phyloP scores from a whole-genome alignment of 1,284 basidiomycete genomes.

The Malassezia dermatis region DNA sequence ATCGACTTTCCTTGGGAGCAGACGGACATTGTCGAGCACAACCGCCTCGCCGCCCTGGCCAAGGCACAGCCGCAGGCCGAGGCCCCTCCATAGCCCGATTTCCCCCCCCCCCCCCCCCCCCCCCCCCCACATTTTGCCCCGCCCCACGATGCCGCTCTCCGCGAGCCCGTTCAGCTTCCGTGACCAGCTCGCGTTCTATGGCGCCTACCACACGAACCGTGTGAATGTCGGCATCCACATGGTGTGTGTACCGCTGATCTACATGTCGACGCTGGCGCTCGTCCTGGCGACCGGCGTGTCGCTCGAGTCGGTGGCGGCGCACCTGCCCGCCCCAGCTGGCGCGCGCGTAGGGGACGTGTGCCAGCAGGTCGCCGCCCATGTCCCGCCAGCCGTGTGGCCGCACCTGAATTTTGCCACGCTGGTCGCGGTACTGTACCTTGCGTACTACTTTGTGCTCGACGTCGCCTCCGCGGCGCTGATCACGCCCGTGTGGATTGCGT shows the following conservation, averaged over 20 bases:
- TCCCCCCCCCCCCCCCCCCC: no score
- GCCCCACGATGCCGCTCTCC: slow-evolving; percentile 22
- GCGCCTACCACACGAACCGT: slow-evolving; percentile 35
- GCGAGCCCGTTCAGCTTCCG: slow-evolving; percentile 28
- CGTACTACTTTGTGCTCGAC: slow-evolving; percentile 34
- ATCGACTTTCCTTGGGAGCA: slow-evolving; percentile 46
- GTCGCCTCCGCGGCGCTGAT: slow-evolving; percentile 22
- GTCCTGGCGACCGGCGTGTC: neutral
- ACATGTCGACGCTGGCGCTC: slow-evolving; percentile 16
- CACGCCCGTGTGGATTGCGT: slow-evolving; percentile 24
- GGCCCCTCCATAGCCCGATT: neutral
- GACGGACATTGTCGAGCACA: slow-evolving; percentile 46
- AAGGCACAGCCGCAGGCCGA: slow-evolving; percentile 17
- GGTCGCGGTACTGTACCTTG: slow-evolving; percentile 18
- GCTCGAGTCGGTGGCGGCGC: neutral
- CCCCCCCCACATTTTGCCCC: neutral
- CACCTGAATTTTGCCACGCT: slow-evolving; percentile 11
- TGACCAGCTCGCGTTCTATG: slow-evolving; percentile 38
- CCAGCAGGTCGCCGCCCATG: neutral
- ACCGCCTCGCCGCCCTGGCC: slow-evolving; percentile 43
- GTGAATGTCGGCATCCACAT: slow-evolving; percentile 41
- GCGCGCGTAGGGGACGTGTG: neutral
- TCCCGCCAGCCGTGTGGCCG: slow-evolving; percentile 1
- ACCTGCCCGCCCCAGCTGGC: neutral
- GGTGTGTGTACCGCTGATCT: slow-evolving; percentile 34